A percentile compares a stretch with the other conserved stretches of the same genome.
These are phyloP conservation scores for Exophiala oligosperma DNA, from an alignment of 2,329 filamentous ascomycete genomes.

Conservation along the genomic window DNA sequence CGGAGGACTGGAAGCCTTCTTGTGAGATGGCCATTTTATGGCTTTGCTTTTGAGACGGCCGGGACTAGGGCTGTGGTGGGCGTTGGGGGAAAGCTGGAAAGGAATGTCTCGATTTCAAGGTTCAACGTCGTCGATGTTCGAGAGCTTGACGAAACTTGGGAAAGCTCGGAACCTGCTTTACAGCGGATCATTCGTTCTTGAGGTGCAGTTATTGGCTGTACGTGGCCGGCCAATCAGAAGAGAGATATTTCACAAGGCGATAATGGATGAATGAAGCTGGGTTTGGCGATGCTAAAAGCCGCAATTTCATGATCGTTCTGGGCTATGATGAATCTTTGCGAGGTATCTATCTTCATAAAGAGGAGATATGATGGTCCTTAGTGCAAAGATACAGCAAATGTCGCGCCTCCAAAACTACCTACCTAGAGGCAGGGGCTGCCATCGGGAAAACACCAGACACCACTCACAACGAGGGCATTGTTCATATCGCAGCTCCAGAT, in stretches of 20 bases:
- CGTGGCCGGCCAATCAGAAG: not conserved
- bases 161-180: not conserved
- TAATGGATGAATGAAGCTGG: no score
- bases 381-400: no score
- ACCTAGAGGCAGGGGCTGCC: no score
- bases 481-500: no score
- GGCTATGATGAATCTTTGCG: no score
- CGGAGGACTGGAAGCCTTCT: slow-evolving; percentile 21
- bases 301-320: no score
- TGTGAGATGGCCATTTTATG: slow-evolving; percentile 2
- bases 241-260: not conserved
- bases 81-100: not conserved
- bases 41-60: not conserved
- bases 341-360: no score
- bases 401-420: no score
- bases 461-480: no score
- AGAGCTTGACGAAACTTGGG: not conserved
- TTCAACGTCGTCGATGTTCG: not conserved
- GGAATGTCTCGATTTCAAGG: not conserved
- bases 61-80: not conserved
- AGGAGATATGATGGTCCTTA: no score
- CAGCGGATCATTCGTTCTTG: not conserved
- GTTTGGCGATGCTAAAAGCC: no score
- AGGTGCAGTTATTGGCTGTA: not conserved
- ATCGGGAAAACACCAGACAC: no score